Conservation (phyloP, 1,284 basidiomycete genomes). For the Nidula niveotomentosa region DNA sequence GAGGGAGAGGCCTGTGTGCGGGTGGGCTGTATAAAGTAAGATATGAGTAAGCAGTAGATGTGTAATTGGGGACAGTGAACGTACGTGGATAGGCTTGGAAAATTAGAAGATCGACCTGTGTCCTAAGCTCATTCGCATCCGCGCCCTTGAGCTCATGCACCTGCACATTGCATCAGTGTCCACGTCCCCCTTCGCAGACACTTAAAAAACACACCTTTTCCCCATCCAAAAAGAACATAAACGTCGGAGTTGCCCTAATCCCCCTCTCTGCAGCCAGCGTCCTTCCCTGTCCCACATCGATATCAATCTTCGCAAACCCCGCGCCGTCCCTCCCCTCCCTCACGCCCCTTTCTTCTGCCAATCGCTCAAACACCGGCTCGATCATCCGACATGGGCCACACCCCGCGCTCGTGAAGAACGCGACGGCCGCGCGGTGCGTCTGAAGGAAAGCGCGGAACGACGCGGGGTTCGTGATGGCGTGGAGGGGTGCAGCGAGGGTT, state of each 20-base stretch:
- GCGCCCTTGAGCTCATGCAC: slow-evolving; percentile 75
- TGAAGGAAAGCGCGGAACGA: slow-evolving; percentile 40
- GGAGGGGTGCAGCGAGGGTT: slow-evolving; percentile 61
- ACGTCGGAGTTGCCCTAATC: slow-evolving; percentile 83
- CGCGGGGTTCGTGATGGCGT: slow-evolving; percentile 44
- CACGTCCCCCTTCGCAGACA: not conserved
- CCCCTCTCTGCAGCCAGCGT: slow-evolving; percentile 63
- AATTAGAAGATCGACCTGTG: slow-evolving; percentile 71
- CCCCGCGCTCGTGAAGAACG: slow-evolving; percentile 42
- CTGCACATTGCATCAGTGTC: slow-evolving; percentile 29
- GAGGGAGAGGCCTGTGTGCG: slow-evolving; percentile 64
- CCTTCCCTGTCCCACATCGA: slow-evolving; percentile 64
- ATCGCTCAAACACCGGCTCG: slow-evolving; percentile 43
- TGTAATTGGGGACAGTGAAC: slow-evolving; percentile 24
- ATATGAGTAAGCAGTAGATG: not conserved
- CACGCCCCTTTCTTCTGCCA: slow-evolving; percentile 42
- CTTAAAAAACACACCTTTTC: slow-evolving; percentile 52
- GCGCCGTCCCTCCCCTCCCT: slow-evolving; percentile 38
- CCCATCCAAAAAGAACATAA: slow-evolving; percentile 80
- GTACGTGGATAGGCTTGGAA: slow-evolving; percentile 77
- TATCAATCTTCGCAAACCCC: slow-evolving; percentile 81
- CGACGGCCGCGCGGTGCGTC: slow-evolving; percentile 44
- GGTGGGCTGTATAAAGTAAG: slow-evolving; percentile 55
- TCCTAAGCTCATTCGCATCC: slow-evolving; percentile 61
- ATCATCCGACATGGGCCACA: slow-evolving; percentile 49